Percentiles rank a stretch among this genome's conserved stretches.
These are phyloP conservation scores for Edaphochlamys debaryana DNA, from an alignment of 139 green algal genomes.

Conservation along the genomic window DNA sequence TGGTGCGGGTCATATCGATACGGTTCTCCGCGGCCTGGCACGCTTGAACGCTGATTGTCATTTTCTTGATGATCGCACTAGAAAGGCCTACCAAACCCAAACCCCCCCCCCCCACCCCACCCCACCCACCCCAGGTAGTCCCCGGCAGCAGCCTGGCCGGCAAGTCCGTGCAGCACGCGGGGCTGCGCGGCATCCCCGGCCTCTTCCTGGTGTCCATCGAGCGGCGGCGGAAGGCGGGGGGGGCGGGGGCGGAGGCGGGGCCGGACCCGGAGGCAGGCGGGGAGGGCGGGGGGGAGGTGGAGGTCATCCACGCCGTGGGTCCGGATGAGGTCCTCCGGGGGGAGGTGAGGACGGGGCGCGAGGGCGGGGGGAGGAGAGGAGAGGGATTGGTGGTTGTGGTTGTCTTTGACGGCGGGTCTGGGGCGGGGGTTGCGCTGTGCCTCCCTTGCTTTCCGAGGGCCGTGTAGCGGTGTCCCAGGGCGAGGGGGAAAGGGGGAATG, in stretches of 20 bases:
- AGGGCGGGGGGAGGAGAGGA: too few relatives aligned
- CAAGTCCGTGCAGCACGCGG: neutral
- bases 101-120: too few relatives aligned
- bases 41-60: too few relatives aligned
- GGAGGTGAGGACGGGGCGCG: neutral
- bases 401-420: too few relatives aligned
- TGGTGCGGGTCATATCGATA: too few relatives aligned
- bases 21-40: neutral
- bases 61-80: too few relatives aligned
- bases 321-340: neutral
- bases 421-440: too few relatives aligned
- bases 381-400: too few relatives aligned
- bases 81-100: neutral
- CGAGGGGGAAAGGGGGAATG: too few relatives aligned
- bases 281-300: neutral
- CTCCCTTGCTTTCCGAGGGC: too few relatives aligned
- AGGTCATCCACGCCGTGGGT: neutral
- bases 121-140: neutral
- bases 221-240: neutral
- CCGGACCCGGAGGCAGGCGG: neutral
- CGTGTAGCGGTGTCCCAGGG: too few relatives aligned
- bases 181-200: conserved; percentile 26
- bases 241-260: neutral
- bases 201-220: conserved; percentile 8
- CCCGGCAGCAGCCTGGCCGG: neutral